Base-by-base conservation (phyloP, 495 filamentous ascomycete genomes). In the Neurospora sp. region DNA sequence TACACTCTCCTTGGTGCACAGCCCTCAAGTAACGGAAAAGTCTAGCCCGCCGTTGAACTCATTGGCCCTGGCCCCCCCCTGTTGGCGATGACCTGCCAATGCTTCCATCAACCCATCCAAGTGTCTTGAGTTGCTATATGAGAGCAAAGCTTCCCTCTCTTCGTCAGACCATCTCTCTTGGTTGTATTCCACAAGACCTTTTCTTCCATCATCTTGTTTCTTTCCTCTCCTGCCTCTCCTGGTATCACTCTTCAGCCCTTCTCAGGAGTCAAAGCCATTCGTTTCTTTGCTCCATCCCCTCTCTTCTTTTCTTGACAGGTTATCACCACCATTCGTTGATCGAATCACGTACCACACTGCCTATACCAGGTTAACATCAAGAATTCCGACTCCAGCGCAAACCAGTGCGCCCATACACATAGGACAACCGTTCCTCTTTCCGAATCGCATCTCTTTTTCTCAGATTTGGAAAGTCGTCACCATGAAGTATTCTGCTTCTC, bases 201-300 rank as follows among this genome's bases (percentile, higher is more conserved):
- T 47, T 74, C 14, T 39, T 65, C 27, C 47, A 10, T 45, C 41
- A 68, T 39, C 44, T 71, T 44, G 39, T n/a, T 16, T 14, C 38
- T 44, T 47, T 70, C 35, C 69, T 65, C 61, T 69, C 59, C n/a
- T 12, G 40, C 14, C 39, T 31, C 71, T 39, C 68, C 31, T 71
- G 20, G 9, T 41, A 35, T 31, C 65, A 44, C 45, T 69, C 39
- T 70, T 38, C 35, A 16, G 39, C 39, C 65, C 61, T 73, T 69
- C 45, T 68, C 70, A 9, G 22, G 82, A 83, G 81, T 80, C 81
- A 85, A 85, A 82, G 85, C 81, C 85, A 87, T 86, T 89, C 86
- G 83, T 85, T 89, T 85, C 77, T 84, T 87, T 86, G 80, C 78
- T 81, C 82, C 82, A 78, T 73, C 72, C 75, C 72, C 76, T 80